phyloP scores from a whole-genome alignment of 176 grass and related monocot genomes.

The Eragrostis curvula region DNA sequence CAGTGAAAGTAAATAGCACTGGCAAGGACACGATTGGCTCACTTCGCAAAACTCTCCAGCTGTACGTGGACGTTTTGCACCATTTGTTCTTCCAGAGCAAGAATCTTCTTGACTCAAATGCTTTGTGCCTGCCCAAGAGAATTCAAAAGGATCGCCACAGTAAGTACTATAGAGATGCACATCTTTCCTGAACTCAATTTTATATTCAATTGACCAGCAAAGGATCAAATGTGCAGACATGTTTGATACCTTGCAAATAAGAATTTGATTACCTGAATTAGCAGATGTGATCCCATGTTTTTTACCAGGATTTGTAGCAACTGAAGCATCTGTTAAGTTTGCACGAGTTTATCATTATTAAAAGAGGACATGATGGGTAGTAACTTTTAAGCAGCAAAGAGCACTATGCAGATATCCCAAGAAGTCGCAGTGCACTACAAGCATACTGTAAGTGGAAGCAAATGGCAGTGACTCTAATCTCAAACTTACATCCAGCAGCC shows the following conservation, averaged over 20 bases:
- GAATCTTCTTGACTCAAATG: background rate
- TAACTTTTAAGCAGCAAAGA: background rate
- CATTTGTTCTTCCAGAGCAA: background rate
- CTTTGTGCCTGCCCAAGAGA: slow-evolving; percentile 20
- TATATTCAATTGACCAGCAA: background rate
- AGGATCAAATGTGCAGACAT: background rate
- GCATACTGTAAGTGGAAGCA: slow-evolving; percentile 9
- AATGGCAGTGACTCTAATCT: background rate
- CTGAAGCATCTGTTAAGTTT: background rate
- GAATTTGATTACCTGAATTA: slow-evolving; percentile 3
- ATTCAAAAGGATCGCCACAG: background rate
- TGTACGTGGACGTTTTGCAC: slow-evolving; percentile 4
- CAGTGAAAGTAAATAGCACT: background rate
- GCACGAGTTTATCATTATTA: background rate
- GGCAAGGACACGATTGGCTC: slow-evolving; percentile 11
- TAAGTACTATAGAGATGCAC: background rate
- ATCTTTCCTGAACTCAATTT: background rate
- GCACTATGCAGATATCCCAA: background rate
- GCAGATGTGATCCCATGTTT: background rate
- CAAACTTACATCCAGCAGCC: background rate
- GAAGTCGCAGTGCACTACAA: background rate
- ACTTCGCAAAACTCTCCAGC: background rate
- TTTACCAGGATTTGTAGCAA: background rate
- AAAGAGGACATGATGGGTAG: background rate
- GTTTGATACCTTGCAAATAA: background rate